phyloP scores from a whole-genome alignment of 2,329 filamentous ascomycete genomes.

The Colletotrichum orbiculare region DNA sequence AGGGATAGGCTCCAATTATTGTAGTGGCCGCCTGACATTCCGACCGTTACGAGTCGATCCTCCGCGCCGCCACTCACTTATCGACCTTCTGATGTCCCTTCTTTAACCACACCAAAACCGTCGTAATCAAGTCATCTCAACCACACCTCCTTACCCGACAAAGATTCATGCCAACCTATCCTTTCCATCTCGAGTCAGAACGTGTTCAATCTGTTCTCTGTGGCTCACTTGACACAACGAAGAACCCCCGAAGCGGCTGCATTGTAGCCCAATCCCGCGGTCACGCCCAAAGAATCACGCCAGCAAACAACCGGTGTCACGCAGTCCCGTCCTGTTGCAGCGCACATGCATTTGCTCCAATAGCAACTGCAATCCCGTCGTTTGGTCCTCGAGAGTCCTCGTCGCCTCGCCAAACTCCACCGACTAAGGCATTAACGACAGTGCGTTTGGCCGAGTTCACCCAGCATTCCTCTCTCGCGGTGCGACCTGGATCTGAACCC shows the following conservation, averaged over 20 bases:
- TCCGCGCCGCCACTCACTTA: conserved; percentile 27
- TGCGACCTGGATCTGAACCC: conserved; percentile 27
- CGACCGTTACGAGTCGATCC: conserved; percentile 26
- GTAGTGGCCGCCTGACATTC: conserved; percentile 20
- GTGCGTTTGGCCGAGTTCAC: conserved; percentile 29
- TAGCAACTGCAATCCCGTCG: conserved; percentile 34
- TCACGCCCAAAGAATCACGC: conserved; percentile 20
- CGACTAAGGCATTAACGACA: conserved; percentile 33
- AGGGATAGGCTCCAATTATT: conserved; percentile 22
- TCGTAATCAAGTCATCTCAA: conserved; percentile 3
- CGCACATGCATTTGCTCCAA: conserved; percentile 32
- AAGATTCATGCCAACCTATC: conserved; percentile 4
- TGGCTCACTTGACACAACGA: conserved; percentile 11
- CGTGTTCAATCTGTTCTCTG: background rate
- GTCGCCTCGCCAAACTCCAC: conserved; percentile 23
- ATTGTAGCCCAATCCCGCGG: conserved; percentile 25
- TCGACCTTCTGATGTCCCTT: conserved; percentile 12
- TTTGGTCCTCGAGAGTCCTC: conserved; percentile 24
- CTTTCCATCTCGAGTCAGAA: conserved; percentile 4
- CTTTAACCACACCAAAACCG: conserved; percentile 6
- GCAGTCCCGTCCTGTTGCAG: conserved; percentile 20
- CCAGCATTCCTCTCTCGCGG: conserved; percentile 28
- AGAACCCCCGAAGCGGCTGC: conserved; percentile 18
- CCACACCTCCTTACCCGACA: background rate
- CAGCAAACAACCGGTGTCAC: conserved; percentile 21